Conservation (phyloP, 2,329 filamentous ascomycete species). For the Rugonectria rugulosa region DNA sequence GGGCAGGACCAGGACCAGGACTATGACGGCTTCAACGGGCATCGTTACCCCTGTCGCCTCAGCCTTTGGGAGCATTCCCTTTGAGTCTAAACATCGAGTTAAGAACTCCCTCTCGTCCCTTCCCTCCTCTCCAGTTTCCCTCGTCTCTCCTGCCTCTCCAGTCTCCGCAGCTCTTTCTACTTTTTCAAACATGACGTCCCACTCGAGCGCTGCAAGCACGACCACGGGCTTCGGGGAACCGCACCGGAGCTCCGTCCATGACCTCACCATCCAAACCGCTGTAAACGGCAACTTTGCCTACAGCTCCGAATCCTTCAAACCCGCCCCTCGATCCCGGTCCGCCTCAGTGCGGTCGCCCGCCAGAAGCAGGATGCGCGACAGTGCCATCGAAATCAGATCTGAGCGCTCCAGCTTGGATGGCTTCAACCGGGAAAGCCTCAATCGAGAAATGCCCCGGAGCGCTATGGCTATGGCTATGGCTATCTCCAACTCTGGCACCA, state of each 20-base stretch:
- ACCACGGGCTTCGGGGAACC: slow-evolving; percentile 1
- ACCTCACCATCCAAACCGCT: slow-evolving; percentile 16
- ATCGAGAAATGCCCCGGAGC: neutral
- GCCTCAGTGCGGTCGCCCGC: slow-evolving; percentile 10
- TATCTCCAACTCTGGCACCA: neutral
- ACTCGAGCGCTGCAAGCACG: slow-evolving; percentile 12
- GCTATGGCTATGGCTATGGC: slow-evolving; percentile 18
- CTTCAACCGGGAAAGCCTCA: neutral
- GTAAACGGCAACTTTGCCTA: slow-evolving; percentile 17
- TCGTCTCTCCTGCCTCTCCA: slow-evolving; percentile 9
- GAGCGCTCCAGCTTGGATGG: slow-evolving; percentile 42
- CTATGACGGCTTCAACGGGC: slow-evolving; percentile 42
- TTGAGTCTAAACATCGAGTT: slow-evolving; percentile 38
- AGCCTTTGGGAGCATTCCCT: slow-evolving; percentile 45
- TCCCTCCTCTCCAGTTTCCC: slow-evolving; percentile 11
- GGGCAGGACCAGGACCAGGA: slow-evolving; percentile 17
- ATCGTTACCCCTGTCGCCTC: slow-evolving; percentile 44
- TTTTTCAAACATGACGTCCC: slow-evolving; percentile 24
- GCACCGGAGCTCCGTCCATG: slow-evolving; percentile 10
- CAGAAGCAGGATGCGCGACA: slow-evolving; percentile 43
- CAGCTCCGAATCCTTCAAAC: slow-evolving; percentile 21
- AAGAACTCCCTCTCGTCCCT: slow-evolving; percentile 31
- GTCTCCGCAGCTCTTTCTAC: slow-evolving; percentile 19
- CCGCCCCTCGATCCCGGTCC: neutral
- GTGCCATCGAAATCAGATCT: slow-evolving; percentile 42